Base-by-base conservation (phyloP, 108 stramenopile species). In the Aurantiochytrium sp. region DNA sequence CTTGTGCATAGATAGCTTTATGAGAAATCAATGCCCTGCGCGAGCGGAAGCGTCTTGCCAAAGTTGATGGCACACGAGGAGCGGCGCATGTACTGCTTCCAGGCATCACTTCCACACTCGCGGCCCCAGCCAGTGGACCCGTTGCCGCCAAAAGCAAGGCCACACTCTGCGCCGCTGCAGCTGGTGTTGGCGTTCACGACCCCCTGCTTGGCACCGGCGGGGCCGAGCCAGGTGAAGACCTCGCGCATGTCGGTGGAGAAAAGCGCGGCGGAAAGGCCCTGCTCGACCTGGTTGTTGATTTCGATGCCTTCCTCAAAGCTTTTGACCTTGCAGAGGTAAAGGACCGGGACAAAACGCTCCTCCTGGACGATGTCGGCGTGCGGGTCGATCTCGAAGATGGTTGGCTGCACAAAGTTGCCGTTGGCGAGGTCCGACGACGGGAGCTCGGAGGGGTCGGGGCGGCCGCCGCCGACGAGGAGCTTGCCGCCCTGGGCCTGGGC, bases 11-110 rank as follows among this genome's bases (percentile, higher is more conserved):
- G n/a, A n/a, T n/a, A n/a, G 21, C 10, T 34, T 65, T 65, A 65
- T 6, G 73, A 81, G n/a, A 91, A 91, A 19, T 89, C 39, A 48
- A 91, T 87, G 39, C 91, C 91, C 85, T 91, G 91, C 10, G 91
- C 91, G 6, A 91, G 85, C 8, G 89, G 89, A 2, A 91, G 87
- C 24, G 32, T 42, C 69, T 87, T 90, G 73, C 73, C 73, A 81
- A 87, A 87, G 54, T 91, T 91, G 85, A 91, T 91, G 52, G 91
- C 87, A 55, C 89, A 89, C 22, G 91, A 89, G 39, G 85, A 85
- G 22, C 91, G 89, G 50, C 91, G 87, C 89, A 89, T 89, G 91
- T 91, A 91, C 52, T 87, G 87, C 87, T 91, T 89, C 91, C 91
- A 91, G 27, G 91, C 41, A 34, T 91, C 89, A 27, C 55, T 59